Base-by-base conservation (phyloP, 139 green algal species). In the Micractinium conductrix region DNA sequence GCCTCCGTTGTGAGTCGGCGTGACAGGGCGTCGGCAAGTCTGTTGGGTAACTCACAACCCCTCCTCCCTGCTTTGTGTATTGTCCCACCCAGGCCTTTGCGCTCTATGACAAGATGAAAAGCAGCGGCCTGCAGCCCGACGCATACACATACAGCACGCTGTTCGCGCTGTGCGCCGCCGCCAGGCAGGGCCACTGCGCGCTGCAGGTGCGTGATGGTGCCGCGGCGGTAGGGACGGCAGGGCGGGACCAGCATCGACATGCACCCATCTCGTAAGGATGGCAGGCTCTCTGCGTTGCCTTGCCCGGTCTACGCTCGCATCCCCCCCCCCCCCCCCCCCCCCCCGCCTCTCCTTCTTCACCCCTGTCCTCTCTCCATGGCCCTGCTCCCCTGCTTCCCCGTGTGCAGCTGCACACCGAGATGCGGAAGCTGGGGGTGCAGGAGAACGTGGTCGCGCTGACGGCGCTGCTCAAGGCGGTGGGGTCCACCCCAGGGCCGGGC, bases 71-170 rank as follows among this genome's bases (percentile, higher is more conserved):
- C 2, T 42, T 22, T 71, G n/a, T 37, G 63, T 28, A 21, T 8
- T 35, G 35, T 6, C 33, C 17, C 65, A 28, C 1, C 70, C 70
- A 60, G 21, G 83, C 78, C 30, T 75, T 92, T 44, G 79, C 91
- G 43, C 68, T 90, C 33, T 84, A 73, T 33, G 76, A 53, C 42
- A 71, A 79, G 84, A 85, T 93, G 80, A 79, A 78, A 58, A 30
- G n/a, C 28, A 62, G 30, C 7, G 70, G 88, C 6, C 72, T 93
- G 68, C 28, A 35, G 30, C 85, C 91, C n/a, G 92, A 94, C 72
- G n/a, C 65, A 33, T 81, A 87, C 86, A 93, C 90, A 1, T 94
- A 91, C 40, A 69, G 63, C 38, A 75, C 85, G 35, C 81, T 94
- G 21, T 85, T 93, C 42, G 37, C 86, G 38, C 78, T 90, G 35